Evolutionary conservation across 208 protist species (phyloP), one percentile per base, ranked within the genome.

Genomic region (Trypanosoma caninum): DNA sequence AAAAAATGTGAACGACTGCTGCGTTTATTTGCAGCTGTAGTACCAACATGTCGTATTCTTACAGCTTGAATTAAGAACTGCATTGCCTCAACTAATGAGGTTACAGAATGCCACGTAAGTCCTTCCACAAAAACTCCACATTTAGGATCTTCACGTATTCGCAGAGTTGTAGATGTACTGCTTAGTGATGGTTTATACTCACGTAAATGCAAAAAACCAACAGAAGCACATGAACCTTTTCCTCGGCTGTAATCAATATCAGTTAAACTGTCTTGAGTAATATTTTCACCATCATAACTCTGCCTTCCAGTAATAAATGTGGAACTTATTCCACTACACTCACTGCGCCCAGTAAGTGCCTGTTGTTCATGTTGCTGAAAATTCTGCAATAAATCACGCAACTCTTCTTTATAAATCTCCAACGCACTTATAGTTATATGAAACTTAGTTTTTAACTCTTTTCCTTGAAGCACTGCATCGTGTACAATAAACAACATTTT

Each of bases 1-100:
- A 97, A 82, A 16, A 80, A 80, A 64, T 97, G 93, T 10, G 82
- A 86, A 30, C 93, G 80, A 56, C 59, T 90, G 57, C 86, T 97
- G 57, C 86, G 27, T 14, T 55, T 47, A 80, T 98, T 98, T n/a
- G 95, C 71, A 11, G 71, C 46, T 2, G 93, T 97, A 20, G 64
- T 67, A 11, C 72, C 76, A 30, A 87, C 70, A 42, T 82, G 73
- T 38, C 91, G 76, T 14, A 69, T 70, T 16, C 30, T 67, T 37
- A 80, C 52, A 11, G 76, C 82, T 1, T n/a, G 38, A 18, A 27
- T 62, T 3, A 93, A 41, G 0, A 55, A 52, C 6, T 45, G 30
- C 68, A 88, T 78, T 11, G 65, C 80, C 25, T 81, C 79, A 14
- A 61, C 68, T 25, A 74, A 54, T 40, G 44, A 53, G 11, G 14